Conservation (phyloP, 441 rosid species). For the Capsella rubella region DNA sequence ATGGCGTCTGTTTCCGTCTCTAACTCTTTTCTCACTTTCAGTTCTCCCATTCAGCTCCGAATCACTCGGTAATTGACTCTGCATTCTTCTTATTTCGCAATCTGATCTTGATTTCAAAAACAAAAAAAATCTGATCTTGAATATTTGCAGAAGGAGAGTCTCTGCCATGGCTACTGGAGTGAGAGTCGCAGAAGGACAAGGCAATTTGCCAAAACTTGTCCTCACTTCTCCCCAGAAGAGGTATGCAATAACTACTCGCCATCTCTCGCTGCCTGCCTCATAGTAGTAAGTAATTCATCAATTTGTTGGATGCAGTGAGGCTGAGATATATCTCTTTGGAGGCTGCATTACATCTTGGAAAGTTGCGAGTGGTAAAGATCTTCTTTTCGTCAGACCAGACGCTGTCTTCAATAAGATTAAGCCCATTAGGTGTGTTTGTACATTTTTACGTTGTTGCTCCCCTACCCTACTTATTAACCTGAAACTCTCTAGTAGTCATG, state of each 20-base stretch:
- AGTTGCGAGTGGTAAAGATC: conserved; percentile 73
- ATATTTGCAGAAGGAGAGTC: conserved; percentile 45
- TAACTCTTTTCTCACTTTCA: conserved; percentile 53
- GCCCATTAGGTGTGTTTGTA: conserved; percentile 73
- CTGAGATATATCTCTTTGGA: conserved; percentile 89
- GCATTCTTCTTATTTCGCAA: not conserved
- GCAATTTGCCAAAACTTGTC: conserved; percentile 84
- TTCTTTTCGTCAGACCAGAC: conserved; percentile 94
- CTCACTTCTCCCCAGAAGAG: conserved; percentile 80
- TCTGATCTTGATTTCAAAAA: not conserved
- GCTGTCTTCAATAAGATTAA: conserved; percentile 94
- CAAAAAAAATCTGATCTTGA: not conserved
- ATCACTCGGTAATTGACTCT: conserved; percentile 51
- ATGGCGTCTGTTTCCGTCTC: conserved; percentile 71
- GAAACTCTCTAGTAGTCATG: not conserved
- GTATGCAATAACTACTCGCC: conserved; percentile 38
- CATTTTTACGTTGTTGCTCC: not conserved
- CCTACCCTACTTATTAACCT: not conserved
- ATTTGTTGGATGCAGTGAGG: conserved; percentile 61
- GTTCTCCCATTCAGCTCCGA: conserved; percentile 53
- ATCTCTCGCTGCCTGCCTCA: not conserved
- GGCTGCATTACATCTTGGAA: conserved; percentile 97
- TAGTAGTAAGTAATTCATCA: not conserved
- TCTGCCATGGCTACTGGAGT: conserved; percentile 76
- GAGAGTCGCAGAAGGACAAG: conserved; percentile 78